Conservation (phyloP, 163 green algal species). For the Chloroidium sp. region DNA sequence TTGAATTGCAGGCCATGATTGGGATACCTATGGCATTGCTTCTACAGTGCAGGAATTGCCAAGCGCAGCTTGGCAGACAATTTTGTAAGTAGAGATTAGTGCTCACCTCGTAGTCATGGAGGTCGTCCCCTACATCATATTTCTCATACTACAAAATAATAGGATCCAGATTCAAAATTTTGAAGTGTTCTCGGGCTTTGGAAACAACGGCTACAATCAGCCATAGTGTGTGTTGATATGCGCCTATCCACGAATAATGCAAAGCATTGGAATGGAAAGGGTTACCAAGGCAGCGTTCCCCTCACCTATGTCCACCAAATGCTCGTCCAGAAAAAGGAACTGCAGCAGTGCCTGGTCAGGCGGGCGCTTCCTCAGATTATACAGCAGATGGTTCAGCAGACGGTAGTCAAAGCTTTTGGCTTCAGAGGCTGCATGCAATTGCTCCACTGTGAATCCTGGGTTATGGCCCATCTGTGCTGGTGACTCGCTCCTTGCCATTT, state of each 20-base stretch:
- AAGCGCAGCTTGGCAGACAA: not conserved
- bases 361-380: conserved; percentile 8
- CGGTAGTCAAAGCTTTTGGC: conserved; percentile 72
- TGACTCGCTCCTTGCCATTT: not conserved
- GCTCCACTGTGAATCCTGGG: conserved; percentile 26
- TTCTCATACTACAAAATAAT: no score
- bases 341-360: conserved; percentile 30
- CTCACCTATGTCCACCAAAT: conserved; percentile 63
- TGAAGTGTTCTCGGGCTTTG: no score
- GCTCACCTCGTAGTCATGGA: conserved; percentile 58
- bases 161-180: no score
- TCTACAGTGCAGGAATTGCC: not conserved
- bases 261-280: no score
- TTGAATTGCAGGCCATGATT: not conserved
- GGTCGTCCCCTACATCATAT: conserved; percentile 19
- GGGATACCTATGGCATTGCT: not conserved
- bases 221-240: no score
- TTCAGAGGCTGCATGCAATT: conserved; percentile 41
- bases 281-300: no score
- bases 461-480: not conserved
- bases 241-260: no score
- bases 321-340: conserved; percentile 57
- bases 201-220: no score
- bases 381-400: conserved; percentile 39
- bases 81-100: not conserved